A percentile compares a stretch with the other conserved stretches of the same genome.
Conservation (phyloP, 768 basidiomycete genomes). For the Suillus luteus region DNA sequence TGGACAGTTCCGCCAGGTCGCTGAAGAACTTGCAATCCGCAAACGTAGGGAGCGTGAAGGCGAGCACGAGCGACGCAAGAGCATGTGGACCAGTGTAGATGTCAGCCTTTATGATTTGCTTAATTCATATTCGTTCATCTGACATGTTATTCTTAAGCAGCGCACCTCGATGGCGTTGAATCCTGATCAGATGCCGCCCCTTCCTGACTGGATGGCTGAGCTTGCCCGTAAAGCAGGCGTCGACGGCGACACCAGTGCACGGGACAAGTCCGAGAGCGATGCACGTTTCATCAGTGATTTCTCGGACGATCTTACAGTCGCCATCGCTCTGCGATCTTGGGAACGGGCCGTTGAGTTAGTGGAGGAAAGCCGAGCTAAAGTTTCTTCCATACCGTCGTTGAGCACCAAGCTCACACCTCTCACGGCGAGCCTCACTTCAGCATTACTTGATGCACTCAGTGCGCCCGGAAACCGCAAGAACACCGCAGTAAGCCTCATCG, state of each 20-base stretch:
- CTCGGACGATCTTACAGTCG: constrained; percentile 88
- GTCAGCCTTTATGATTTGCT: constrained; percentile 30
- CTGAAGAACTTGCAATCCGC: constrained; percentile 87
- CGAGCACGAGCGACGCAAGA: constrained; percentile 87
- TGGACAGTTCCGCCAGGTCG: constrained; percentile 84
- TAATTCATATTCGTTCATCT: background rate
- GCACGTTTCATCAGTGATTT: constrained; percentile 88
- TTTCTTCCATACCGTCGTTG: constrained; percentile 53
- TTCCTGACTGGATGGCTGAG: constrained; percentile 80
- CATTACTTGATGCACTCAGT: constrained; percentile 74
- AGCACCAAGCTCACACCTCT: constrained; percentile 64
- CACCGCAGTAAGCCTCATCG: constrained; percentile 66
- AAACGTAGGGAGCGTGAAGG: constrained; percentile 93
- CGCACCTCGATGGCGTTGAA: constrained; percentile 37
- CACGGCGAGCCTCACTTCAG: constrained; percentile 64
- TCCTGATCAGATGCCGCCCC: constrained; percentile 49
- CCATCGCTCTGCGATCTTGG: constrained; percentile 89
- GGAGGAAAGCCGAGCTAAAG: constrained; percentile 78
- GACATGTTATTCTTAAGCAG: constrained; percentile 20
- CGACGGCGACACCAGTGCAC: constrained; percentile 46
- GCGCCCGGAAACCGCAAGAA: constrained; percentile 78
- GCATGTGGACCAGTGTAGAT: constrained; percentile 56
- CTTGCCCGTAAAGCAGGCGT: constrained; percentile 56
- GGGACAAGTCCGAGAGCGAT: constrained; percentile 80
- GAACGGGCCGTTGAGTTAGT: constrained; percentile 81